phyloP scores from a whole-genome alignment of 2,329 filamentous ascomycete species.

The Pleoardoris graminearum region DNA sequence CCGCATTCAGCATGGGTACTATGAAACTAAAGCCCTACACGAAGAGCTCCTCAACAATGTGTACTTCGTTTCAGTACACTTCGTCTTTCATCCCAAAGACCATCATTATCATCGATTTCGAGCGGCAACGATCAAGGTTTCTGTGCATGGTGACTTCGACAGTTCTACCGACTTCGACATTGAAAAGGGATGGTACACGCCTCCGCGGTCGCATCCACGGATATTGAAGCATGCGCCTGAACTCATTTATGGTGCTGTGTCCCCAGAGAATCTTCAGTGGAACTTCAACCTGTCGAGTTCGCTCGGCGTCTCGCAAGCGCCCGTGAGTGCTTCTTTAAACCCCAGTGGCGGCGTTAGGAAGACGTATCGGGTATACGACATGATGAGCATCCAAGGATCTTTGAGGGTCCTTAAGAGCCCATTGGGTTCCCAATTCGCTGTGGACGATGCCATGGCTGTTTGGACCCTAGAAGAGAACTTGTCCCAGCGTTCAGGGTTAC shows the following conservation, averaged over 20 bases:
- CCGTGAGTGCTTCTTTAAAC: constrained; percentile 48
- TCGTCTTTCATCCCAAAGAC: constrained; percentile 54
- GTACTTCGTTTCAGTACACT: constrained; percentile 55
- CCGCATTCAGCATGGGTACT: constrained; percentile 55
- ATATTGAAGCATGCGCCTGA: constrained; percentile 57
- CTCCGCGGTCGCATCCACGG: constrained; percentile 39
- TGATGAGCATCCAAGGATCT: constrained; percentile 56
- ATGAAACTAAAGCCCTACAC: constrained; percentile 49
- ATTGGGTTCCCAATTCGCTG: constrained; percentile 42
- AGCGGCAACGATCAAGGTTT: constrained; percentile 51
- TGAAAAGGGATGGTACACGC: constrained; percentile 15
- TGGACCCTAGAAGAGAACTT: constrained; percentile 57
- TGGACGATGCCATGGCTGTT: constrained; percentile 52
- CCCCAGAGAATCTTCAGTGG: constrained; percentile 54
- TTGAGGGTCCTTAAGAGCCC: constrained; percentile 47
- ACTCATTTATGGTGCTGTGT: constrained; percentile 53
- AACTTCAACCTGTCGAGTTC: constrained; percentile 53
- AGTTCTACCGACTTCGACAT: constrained; percentile 8
- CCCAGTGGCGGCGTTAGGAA: constrained; percentile 48
- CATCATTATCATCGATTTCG: constrained; percentile 52
- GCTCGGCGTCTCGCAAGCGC: constrained; percentile 52
- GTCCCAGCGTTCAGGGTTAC: constrained; percentile 54
- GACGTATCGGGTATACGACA: constrained; percentile 52
- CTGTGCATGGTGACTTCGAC: constrained; percentile 35
- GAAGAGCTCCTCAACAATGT: constrained; percentile 49